These are phyloP conservation scores for Chaetothyriales sp. DNA, from an alignment of 2,329 filamentous ascomycete genomes.

Conservation along the genomic window DNA sequence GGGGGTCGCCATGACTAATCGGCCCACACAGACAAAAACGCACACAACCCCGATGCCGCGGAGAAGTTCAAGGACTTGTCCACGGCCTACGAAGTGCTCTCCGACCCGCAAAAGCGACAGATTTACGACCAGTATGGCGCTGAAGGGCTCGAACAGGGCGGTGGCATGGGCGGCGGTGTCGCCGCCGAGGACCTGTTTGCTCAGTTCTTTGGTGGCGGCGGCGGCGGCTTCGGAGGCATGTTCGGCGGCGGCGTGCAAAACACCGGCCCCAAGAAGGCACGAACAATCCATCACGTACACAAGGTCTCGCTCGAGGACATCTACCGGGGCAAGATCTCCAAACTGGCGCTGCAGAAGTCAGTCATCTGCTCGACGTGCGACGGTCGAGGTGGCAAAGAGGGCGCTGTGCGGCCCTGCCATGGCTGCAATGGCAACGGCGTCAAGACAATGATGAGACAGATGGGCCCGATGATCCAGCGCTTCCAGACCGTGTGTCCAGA, in stretches of 20 bases:
- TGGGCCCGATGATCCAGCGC: constrained; percentile 99
- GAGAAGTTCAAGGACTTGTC: constrained; percentile 98
- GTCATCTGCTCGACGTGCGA: constrained; percentile 93
- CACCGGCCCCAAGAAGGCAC: constrained; percentile 74
- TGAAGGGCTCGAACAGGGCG: constrained; percentile 84
- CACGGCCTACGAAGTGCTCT: constrained; percentile 88
- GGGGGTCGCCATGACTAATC: neutral
- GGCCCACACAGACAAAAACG: constrained; percentile 70
- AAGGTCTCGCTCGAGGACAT: constrained; percentile 97
- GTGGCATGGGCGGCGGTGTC: constrained; percentile 71
- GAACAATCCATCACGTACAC: constrained; percentile 96
- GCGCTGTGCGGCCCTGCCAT: constrained; percentile 82
- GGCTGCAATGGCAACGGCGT: constrained; percentile 90
- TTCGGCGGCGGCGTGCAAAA: constrained; percentile 72
- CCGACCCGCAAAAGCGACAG: constrained; percentile 77
- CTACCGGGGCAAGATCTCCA: constrained; percentile 94
- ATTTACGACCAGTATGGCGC: constrained; percentile 97
- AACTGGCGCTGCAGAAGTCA: constrained; percentile 91
- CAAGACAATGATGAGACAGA: constrained; percentile 99
- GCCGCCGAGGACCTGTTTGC: constrained; percentile 91
- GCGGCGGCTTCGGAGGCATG: constrained; percentile 56
- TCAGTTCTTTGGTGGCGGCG: constrained; percentile 76
- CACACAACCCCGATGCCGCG: constrained; percentile 78
- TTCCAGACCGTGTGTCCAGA: constrained; percentile 99
- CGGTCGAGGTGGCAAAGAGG: constrained; percentile 90